Base-by-base conservation (phyloP, 345 rosid species). In the Eucalyptus sideroxylon region DNA sequence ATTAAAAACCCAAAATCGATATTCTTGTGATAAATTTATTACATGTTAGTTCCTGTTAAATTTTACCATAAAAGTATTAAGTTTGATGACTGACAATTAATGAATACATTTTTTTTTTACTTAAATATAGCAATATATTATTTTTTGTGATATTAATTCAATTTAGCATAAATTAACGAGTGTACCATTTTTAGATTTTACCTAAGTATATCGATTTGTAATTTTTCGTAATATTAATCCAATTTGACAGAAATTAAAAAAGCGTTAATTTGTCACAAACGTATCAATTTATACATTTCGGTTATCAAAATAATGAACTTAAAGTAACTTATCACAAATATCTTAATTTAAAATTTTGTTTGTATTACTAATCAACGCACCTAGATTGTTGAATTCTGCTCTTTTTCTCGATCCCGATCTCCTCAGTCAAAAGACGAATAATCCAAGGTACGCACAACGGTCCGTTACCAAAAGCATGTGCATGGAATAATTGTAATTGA, bases 1-100 rank as follows among this genome's bases (percentile, higher is more conserved):
- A 51, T 51, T 0, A 51, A 51, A 51, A 53, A 53, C 0, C 2
- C 0, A 0, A 53, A 53, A 53, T 21, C 0, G 0, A 19, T 53
- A 53, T 0, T 21, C 26, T 21, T 19, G 0, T 0, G 2, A 53
- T 53, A 19, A 53, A 53, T 19, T 17, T 19, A 8, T 53, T 53
- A 19, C 2, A 19, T 53, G 24, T 53, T 53, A 19, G 0, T 53
- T 19, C 19, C 1, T 0, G 0, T 53, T 19, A 53, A 53, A 8
- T 19, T 53, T 53, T 53, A 19, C 0, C 1, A 19, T 53, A 19
- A 8, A 19, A 8, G 0, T 8, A 0, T 53, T 53, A 19, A 53
- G 5, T 53, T 53, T 0, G 2, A 53, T 53, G 0, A 8, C 4
- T 53, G 9, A 7, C 4, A 19, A 53, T 53, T 53, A 19, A 53